Evolutionary conservation across 1,284 basidiomycete genomes (phyloP).

Genomic region (Phaffia rhodozyma): DNA sequence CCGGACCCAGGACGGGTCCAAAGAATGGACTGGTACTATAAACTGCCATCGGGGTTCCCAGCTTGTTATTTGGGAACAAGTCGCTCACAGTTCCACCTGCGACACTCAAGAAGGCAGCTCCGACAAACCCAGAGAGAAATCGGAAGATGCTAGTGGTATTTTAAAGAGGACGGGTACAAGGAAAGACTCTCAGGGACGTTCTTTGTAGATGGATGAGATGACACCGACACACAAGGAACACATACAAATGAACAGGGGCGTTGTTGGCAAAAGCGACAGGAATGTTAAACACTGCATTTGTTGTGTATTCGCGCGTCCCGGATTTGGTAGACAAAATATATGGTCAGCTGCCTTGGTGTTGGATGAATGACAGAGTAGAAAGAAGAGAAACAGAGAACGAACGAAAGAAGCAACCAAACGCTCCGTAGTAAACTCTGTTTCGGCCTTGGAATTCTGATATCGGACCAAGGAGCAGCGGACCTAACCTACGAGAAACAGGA

Average conservation of each 20-base stretch:
- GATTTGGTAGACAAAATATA: neutral
- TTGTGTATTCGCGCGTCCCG: neutral
- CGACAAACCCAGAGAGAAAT: conserved; percentile 52
- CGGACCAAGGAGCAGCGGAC: conserved; percentile 44
- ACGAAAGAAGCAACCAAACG: conserved; percentile 36
- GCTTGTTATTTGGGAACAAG: conserved; percentile 50
- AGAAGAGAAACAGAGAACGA: conserved; percentile 5
- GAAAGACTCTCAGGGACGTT: too few species aligned
- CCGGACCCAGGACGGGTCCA: conserved; percentile 52
- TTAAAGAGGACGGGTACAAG: too few species aligned
- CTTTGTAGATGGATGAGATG: too few species aligned
- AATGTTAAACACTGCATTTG: conserved; percentile 43
- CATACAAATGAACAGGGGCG: conserved; percentile 34
- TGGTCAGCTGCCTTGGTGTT: too few species aligned
- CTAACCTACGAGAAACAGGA: neutral
- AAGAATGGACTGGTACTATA: conserved; percentile 60
- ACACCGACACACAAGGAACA: too few species aligned
- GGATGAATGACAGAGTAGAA: too few species aligned
- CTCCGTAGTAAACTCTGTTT: conserved; percentile 40
- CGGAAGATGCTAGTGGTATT: conserved; percentile 49
- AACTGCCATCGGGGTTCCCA: conserved; percentile 63
- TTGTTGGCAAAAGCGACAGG: conserved; percentile 48
- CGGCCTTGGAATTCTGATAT: conserved; percentile 49
- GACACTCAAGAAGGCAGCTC: conserved; percentile 64
- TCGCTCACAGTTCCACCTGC: conserved; percentile 69